phyloP scores from a whole-genome alignment of 257 asterid genomes.

The Echites panduratus region DNA sequence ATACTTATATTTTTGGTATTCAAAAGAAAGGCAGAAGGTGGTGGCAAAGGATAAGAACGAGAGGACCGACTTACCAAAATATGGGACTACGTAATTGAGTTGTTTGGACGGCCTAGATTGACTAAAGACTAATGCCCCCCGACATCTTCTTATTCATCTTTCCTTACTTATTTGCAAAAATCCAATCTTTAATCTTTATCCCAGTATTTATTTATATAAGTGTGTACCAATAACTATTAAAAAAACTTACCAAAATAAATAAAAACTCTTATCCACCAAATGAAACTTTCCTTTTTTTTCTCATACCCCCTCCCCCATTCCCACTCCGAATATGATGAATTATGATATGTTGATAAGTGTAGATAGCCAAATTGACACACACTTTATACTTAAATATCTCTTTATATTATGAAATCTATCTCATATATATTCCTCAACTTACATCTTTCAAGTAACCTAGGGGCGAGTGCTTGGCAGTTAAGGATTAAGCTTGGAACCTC shows the following conservation, averaged over 20 bases:
- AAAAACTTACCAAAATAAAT: too few relatives aligned
- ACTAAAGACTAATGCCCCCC: constrained; percentile 3
- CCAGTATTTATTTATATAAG: background rate
- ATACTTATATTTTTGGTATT: background rate
- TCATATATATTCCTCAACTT: too few relatives aligned
- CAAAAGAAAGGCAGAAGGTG: constrained; percentile 4
- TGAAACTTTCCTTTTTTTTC: background rate
- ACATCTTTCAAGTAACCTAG: too few relatives aligned
- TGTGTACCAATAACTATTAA: background rate
- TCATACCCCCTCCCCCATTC: background rate
- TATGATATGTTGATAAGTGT: too few relatives aligned
- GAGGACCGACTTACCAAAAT: constrained; percentile 52
- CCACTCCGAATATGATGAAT: too few relatives aligned
- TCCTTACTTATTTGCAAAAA: background rate
- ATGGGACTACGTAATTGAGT: constrained; percentile 10
- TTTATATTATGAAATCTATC: too few relatives aligned
- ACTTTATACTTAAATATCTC: too few relatives aligned
- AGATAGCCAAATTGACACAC: too few relatives aligned
- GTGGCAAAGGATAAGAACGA: constrained; percentile 55
- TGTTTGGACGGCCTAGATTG: constrained; percentile 27
- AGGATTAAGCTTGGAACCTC: too few relatives aligned
- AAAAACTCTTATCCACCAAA: background rate
- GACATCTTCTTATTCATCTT: background rate
- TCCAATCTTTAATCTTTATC: constrained; percentile 11
- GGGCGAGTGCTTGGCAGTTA: too few relatives aligned